These are phyloP conservation scores for Xylariaceae sp. DNA, from an alignment of 2,329 filamentous ascomycete genomes.

Conservation along the genomic window DNA sequence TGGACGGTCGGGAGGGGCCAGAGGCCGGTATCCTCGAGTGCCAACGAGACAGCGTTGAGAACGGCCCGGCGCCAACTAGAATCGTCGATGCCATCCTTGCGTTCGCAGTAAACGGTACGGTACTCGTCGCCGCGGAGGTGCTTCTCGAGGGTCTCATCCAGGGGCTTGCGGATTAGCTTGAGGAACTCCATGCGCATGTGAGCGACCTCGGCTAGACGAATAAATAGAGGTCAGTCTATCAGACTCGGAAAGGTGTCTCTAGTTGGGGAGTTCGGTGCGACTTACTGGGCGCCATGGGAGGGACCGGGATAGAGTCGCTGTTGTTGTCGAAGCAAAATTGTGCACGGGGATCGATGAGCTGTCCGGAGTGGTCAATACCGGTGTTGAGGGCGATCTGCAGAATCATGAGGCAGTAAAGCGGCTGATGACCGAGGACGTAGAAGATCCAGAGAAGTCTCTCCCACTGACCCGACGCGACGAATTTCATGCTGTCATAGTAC, in stretches of 20 bases:
- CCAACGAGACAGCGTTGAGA: neutral
- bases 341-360: slow-evolving; percentile 8
- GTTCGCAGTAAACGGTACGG: slow-evolving; percentile 3
- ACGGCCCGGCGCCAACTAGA: slow-evolving; percentile 10
- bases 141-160: slow-evolving; percentile 9
- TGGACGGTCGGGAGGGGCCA: slow-evolving; percentile 14
- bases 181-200: slow-evolving; percentile 10
- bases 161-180: slow-evolving; percentile 10
- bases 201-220: slow-evolving; percentile 8
- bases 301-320: neutral
- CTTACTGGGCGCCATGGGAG: slow-evolving; percentile 14
- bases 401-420: slow-evolving; percentile 17
- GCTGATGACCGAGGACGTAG: slow-evolving; percentile 17
- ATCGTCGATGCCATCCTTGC: slow-evolving; percentile 12
- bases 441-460: slow-evolving; percentile 17
- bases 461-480: slow-evolving; percentile 12
- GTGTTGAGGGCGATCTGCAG: slow-evolving; percentile 14
- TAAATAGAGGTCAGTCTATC: neutral
- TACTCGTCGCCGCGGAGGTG: slow-evolving; percentile 9
- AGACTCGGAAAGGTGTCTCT: too few relatives aligned
- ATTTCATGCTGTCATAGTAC: slow-evolving; percentile 10
- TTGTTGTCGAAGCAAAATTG: slow-evolving; percentile 13
- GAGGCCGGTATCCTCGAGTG: slow-evolving; percentile 2
- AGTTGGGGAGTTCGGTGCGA: neutral
- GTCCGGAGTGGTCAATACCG: slow-evolving; percentile 5